Evolutionary conservation across 1,139 yeast species (phyloP).

Genomic region (Debaryomycetaceae sp.): DNA sequence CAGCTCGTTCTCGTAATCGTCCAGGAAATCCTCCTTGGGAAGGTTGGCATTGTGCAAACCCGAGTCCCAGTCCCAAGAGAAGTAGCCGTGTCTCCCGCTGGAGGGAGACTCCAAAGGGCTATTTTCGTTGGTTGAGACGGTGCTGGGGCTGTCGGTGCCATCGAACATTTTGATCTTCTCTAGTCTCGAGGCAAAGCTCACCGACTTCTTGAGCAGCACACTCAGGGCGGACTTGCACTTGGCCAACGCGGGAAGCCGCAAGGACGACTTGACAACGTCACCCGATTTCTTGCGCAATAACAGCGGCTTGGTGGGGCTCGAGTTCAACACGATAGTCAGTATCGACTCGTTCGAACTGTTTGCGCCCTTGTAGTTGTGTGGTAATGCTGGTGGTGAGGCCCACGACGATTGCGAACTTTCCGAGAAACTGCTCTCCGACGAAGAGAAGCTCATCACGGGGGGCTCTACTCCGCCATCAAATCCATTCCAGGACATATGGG

Average conservation of each 20-base stretch:
- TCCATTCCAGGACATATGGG: constrained; percentile 6
- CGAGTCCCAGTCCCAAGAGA: constrained; percentile 11
- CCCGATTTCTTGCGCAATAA: constrained; percentile 36
- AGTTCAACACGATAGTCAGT: constrained; percentile 9
- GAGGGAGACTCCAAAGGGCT: constrained; percentile 35
- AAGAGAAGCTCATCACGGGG: not conserved
- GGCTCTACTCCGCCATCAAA: too few relatives aligned
- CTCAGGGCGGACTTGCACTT: constrained; percentile 23
- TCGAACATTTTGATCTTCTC: constrained; percentile 39
- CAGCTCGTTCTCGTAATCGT: constrained; percentile 14
- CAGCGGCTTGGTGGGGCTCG: constrained; percentile 2
- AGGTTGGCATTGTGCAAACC: constrained; percentile 7
- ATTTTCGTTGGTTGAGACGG: constrained; percentile 30
- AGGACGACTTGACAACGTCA: constrained; percentile 36
- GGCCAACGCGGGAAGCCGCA: constrained; percentile 26
- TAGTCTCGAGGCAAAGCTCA: constrained; percentile 34
- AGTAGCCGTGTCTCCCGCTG: constrained; percentile 10
- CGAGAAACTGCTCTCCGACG: constrained; percentile 1
- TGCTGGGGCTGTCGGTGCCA: constrained; percentile 37
- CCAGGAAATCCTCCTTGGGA: constrained; percentile 10
- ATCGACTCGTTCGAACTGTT: constrained; percentile 10
- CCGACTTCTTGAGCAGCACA: constrained; percentile 25
- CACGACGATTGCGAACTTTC: constrained; percentile 8
- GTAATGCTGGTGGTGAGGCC: too few relatives aligned
- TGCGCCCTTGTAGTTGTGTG: not conserved